phyloP scores from a whole-genome alignment of 2,329 filamentous ascomycete genomes.

The Pseudopithomyces chartarum region DNA sequence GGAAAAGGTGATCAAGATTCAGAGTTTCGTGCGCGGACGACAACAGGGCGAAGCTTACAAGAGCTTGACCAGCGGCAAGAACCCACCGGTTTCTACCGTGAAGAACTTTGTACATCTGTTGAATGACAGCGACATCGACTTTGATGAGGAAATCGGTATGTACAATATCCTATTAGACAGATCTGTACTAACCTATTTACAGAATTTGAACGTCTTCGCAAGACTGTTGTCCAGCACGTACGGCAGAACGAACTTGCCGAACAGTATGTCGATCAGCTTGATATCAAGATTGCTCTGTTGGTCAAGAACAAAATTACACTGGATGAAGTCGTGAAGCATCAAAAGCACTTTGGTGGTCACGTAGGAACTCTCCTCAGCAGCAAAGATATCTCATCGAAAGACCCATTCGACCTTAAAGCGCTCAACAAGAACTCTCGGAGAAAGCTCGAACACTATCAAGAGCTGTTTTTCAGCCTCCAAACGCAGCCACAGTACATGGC shows the following conservation, averaged over 20 bases:
- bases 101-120: conserved; percentile 98
- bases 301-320: conserved; percentile 99
- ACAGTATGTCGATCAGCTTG: conserved; percentile 96
- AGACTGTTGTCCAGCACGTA: conserved; percentile 96
- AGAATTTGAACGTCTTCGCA: conserved; percentile 92
- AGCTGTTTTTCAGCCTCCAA: conserved; percentile 95
- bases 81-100: conserved; percentile 93
- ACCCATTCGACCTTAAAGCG: conserved; percentile 95
- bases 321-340: conserved; percentile 95
- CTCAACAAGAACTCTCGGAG: conserved; percentile 95
- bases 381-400: conserved; percentile 83
- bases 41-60: conserved; percentile 98
- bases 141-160: conserved; percentile 85
- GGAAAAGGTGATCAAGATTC: conserved; percentile 98
- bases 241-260: conserved; percentile 96
- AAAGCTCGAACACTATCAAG: conserved; percentile 96
- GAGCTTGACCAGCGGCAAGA: conserved; percentile 93
- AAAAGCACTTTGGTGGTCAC: conserved; percentile 92
- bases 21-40: conserved; percentile 92
- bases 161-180: neutral
- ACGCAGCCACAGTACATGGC: conserved; percentile 96
- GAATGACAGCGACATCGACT: conserved; percentile 98
- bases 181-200: conserved; percentile 20
- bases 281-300: conserved; percentile 97
- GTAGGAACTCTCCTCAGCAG: conserved; percentile 84